phyloP scores from a whole-genome alignment of 148 eudicot genomes.

The Diospyros lotus region DNA sequence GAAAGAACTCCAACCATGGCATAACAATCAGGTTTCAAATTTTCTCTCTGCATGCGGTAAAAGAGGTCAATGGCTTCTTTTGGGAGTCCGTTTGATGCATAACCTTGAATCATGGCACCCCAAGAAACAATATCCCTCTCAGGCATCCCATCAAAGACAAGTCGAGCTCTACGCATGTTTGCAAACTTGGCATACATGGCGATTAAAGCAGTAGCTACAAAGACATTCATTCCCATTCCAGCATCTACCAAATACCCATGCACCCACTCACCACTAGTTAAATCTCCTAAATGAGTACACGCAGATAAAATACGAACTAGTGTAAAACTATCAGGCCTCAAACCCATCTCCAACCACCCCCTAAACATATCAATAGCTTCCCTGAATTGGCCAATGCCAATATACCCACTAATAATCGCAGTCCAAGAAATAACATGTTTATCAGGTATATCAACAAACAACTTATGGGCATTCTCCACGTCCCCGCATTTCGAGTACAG shows the following conservation, averaged over 20 bases:
- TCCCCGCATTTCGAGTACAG: conserved; percentile 9
- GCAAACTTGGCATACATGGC: conserved; percentile 12
- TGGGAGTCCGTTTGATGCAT: conserved; percentile 13
- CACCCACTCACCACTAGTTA: conserved; percentile 5
- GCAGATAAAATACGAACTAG: conserved; percentile 3
- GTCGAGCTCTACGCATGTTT: conserved; percentile 2
- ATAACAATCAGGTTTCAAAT: conserved; percentile 7
- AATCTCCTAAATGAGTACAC: conserved; percentile 3
- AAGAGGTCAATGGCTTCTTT: conserved; percentile 12
- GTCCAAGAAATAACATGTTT: conserved; percentile 13
- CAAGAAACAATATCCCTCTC: conserved; percentile 13
- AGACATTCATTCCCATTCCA: conserved; percentile 9
- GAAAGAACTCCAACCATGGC: conserved; percentile 14
- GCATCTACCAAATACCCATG: not conserved
- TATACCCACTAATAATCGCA: conserved; percentile 11
- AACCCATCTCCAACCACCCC: conserved; percentile 12
- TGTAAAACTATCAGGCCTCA: conserved; percentile 14
- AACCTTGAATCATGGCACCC: conserved; percentile 15
- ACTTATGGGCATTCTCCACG: not conserved
- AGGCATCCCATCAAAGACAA: conserved; percentile 4
- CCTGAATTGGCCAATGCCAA: not conserved
- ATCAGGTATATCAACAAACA: conserved; percentile 9
- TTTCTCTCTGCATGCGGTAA: conserved; percentile 1
- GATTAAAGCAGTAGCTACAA: conserved; percentile 6
- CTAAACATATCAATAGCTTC: conserved; percentile 6